Percentiles rank a stretch among this genome's conserved stretches.
Conservation (phyloP, 2,329 filamentous ascomycete species). For the Penicillium sp. region DNA sequence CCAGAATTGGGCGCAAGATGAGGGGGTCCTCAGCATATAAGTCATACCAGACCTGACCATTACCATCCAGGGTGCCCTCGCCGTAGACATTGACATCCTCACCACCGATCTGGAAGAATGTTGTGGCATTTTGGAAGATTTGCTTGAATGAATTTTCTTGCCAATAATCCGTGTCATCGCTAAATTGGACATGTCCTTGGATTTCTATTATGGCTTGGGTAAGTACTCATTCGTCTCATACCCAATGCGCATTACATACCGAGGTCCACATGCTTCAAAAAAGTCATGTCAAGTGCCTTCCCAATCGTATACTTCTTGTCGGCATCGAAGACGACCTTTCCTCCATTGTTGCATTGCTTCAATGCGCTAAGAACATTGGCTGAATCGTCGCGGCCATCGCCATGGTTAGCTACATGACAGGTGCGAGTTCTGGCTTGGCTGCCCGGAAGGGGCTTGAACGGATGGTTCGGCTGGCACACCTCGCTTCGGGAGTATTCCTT, state of each 20-base stretch:
- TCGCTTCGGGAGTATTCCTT: conserved; percentile 16
- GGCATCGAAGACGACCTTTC: conserved; percentile 51
- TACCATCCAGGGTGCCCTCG: conserved; percentile 55
- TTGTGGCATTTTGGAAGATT: conserved; percentile 57
- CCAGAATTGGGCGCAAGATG: conserved; percentile 51
- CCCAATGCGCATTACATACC: conserved; percentile 30
- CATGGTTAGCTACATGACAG: conserved; percentile 25
- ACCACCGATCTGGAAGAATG: conserved; percentile 60
- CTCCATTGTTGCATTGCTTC: conserved; percentile 54
- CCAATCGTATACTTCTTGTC: conserved; percentile 53
- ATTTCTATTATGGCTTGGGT: conserved; percentile 38
- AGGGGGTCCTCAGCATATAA: conserved; percentile 51
- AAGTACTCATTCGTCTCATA: not conserved
- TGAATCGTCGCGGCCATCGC: conserved; percentile 41
- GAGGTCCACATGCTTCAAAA: conserved; percentile 55
- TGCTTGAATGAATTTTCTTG: conserved; percentile 56
- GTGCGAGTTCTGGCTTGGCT: conserved; percentile 21
- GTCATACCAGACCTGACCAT: conserved; percentile 58
- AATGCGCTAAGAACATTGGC: conserved; percentile 48
- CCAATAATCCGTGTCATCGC: conserved; percentile 62
- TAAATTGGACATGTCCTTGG: conserved; percentile 54
- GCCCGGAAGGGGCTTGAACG: conserved; percentile 25
- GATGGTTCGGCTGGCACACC: conserved; percentile 22
- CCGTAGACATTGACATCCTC: conserved; percentile 61
- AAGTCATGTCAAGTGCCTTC: conserved; percentile 57